These are phyloP conservation scores for Dactylonectria estremocensis DNA, from an alignment of 2,329 filamentous ascomycete species.

Conservation along the genomic window DNA sequence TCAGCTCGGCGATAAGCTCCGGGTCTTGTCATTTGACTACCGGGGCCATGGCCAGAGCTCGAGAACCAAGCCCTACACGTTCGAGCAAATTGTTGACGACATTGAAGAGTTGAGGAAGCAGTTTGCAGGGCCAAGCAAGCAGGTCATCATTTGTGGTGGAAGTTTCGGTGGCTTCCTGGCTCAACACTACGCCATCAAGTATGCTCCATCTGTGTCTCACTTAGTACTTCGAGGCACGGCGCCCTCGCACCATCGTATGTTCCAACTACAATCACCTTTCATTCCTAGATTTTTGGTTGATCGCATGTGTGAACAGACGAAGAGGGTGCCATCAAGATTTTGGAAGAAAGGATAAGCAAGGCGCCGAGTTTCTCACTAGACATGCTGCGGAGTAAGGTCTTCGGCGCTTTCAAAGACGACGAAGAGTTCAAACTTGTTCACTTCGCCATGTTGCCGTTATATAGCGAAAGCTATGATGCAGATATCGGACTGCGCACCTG, in stretches of 20 bases:
- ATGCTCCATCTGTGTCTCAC: slow-evolving; percentile 26
- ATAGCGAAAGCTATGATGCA: slow-evolving; percentile 34
- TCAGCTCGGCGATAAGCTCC: slow-evolving; percentile 24
- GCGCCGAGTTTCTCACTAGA: slow-evolving; percentile 34
- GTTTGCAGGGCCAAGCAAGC: slow-evolving; percentile 23
- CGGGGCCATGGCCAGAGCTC: slow-evolving; percentile 40
- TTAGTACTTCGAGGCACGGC: slow-evolving; percentile 38
- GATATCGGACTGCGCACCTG: slow-evolving; percentile 26
- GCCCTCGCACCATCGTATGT: slow-evolving; percentile 38
- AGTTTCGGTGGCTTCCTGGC: slow-evolving; percentile 41
- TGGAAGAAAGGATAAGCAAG: slow-evolving; percentile 33
- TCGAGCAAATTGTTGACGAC: slow-evolving; percentile 37
- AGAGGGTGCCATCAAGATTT: slow-evolving; percentile 34
- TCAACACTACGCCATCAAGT: slow-evolving; percentile 38
- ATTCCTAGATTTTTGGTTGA: background rate
- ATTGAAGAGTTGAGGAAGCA: slow-evolving; percentile 31
- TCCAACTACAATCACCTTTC: background rate
- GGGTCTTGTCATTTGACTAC: slow-evolving; percentile 38
- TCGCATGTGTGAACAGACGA: slow-evolving; percentile 25
- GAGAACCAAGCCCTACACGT: slow-evolving; percentile 39
- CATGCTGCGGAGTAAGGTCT: slow-evolving; percentile 37
- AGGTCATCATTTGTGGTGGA: slow-evolving; percentile 36
- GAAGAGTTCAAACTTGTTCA: slow-evolving; percentile 36
- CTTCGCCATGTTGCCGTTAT: slow-evolving; percentile 40
- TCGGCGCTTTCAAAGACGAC: slow-evolving; percentile 34